These are phyloP conservation scores for Seiridium cupressi DNA, from an alignment of 2,329 filamentous ascomycete species.

Conservation along the genomic window DNA sequence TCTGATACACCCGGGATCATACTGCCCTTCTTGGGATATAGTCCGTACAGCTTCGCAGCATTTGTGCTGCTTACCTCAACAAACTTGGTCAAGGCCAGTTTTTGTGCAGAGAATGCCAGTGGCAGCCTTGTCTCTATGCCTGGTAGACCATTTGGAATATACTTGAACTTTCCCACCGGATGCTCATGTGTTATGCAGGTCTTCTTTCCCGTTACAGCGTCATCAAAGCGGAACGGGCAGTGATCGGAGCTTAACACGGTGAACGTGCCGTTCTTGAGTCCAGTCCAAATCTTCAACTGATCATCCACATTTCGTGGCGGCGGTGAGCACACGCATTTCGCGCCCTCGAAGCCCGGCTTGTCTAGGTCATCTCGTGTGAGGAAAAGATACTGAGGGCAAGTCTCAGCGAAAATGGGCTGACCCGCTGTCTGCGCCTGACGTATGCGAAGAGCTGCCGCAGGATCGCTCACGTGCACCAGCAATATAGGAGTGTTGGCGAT, in stretches of 20 bases:
- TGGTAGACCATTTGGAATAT: slow-evolving; percentile 57
- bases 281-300: slow-evolving; percentile 49
- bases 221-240: slow-evolving; percentile 48
- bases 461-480: slow-evolving; percentile 51
- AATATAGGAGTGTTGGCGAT: slow-evolving; percentile 49
- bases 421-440: slow-evolving; percentile 44
- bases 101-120: slow-evolving; percentile 37
- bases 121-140: slow-evolving; percentile 57
- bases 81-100: slow-evolving; percentile 45
- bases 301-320: slow-evolving; percentile 46
- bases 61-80: slow-evolving; percentile 55
- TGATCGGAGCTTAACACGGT: slow-evolving; percentile 44
- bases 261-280: slow-evolving; percentile 50
- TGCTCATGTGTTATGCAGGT: slow-evolving; percentile 41
- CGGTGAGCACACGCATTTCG: slow-evolving; percentile 54
- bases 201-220: slow-evolving; percentile 44
- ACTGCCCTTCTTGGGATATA: slow-evolving; percentile 49
- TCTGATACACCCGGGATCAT: slow-evolving; percentile 49
- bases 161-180: slow-evolving; percentile 46
- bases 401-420: slow-evolving; percentile 51
- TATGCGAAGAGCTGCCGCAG: slow-evolving; percentile 43
- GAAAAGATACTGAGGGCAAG: slow-evolving; percentile 55
- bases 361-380: slow-evolving; percentile 50
- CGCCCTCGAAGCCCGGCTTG: slow-evolving; percentile 50
- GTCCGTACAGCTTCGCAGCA: slow-evolving; percentile 55